Evolutionary conservation across 2,329 filamentous ascomycete genomes (phyloP).

Genomic region (Calycina marina): DNA sequence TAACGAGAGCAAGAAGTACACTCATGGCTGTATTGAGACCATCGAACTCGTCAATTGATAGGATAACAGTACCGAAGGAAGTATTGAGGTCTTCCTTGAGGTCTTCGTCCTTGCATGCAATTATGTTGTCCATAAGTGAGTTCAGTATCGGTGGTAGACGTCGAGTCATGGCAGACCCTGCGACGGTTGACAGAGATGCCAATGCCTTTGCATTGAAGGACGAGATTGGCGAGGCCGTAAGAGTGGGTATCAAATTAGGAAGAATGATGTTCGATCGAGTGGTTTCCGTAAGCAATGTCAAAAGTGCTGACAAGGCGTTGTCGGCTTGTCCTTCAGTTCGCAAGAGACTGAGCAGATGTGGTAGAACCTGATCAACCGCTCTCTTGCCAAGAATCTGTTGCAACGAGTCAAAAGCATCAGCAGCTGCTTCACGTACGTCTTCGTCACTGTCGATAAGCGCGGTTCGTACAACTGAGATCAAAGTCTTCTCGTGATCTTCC

Average conservation of each 20-base stretch:
- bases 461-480: conserved; percentile 86
- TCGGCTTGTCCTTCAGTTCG: conserved; percentile 76
- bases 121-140: conserved; percentile 83
- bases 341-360: conserved; percentile 79
- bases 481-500: conserved; percentile 86
- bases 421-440: conserved; percentile 87
- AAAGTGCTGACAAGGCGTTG: conserved; percentile 79
- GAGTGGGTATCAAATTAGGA: conserved; percentile 86
- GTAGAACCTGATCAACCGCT: conserved; percentile 88
- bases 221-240: conserved; percentile 80
- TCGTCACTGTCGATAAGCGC: conserved; percentile 81
- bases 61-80: conserved; percentile 78
- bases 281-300: conserved; percentile 86
- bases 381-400: conserved; percentile 90
- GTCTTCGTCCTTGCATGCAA: conserved; percentile 59
- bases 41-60: conserved; percentile 91
- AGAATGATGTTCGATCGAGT: conserved; percentile 92
- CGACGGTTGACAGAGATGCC: conserved; percentile 84
- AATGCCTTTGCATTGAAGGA: conserved; percentile 90
- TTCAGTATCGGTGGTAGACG: conserved; percentile 83
- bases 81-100: conserved; percentile 59
- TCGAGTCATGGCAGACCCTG: conserved; percentile 79
- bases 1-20: conserved; percentile 72
- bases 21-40: conserved; percentile 94
- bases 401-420: conserved; percentile 90